Percentiles rank a stretch among this genome's conserved stretches.
phyloP scores from a whole-genome alignment of 108 stramenopile species.

The Pseudonitzschia delicatissima region DNA sequence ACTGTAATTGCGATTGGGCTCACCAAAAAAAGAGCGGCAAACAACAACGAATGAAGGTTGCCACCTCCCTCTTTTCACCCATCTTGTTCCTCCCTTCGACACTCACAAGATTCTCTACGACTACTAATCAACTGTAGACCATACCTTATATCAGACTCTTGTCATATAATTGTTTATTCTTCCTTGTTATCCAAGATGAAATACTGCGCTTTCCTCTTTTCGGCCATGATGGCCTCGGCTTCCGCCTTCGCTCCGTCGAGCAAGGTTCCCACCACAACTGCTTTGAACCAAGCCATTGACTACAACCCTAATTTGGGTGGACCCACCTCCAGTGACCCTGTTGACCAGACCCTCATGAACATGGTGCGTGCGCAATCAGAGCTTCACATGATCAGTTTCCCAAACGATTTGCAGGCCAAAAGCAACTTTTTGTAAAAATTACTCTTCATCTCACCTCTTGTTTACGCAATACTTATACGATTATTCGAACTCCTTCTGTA shows the following conservation, averaged over 20 bases:
- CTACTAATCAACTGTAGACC: background rate
- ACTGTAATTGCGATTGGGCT: background rate
- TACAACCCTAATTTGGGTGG: constrained; percentile 1
- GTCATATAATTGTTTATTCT: background rate
- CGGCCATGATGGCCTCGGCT: background rate
- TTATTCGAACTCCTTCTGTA: too few relatives aligned
- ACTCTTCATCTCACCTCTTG: background rate
- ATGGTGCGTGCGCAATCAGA: constrained; percentile 14
- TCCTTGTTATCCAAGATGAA: background rate
- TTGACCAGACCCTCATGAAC: background rate
- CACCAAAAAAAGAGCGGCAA: background rate
- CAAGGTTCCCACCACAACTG: background rate
- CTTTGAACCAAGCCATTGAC: constrained; percentile 1
- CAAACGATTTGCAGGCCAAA: background rate
- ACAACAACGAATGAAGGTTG: background rate
- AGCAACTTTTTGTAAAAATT: background rate
- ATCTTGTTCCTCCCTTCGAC: background rate
- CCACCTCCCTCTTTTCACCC: background rate
- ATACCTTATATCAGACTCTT: background rate
- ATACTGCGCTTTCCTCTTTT: constrained; percentile 3
- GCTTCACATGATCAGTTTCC: too few relatives aligned
- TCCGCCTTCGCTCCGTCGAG: constrained; percentile 1
- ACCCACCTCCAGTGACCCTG: background rate
- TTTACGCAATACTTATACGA: too few relatives aligned
- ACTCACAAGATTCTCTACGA: background rate